Conservation (phyloP, 2,329 filamentous ascomycete genomes). For the Hymenotorrendiella dingleyae region DNA sequence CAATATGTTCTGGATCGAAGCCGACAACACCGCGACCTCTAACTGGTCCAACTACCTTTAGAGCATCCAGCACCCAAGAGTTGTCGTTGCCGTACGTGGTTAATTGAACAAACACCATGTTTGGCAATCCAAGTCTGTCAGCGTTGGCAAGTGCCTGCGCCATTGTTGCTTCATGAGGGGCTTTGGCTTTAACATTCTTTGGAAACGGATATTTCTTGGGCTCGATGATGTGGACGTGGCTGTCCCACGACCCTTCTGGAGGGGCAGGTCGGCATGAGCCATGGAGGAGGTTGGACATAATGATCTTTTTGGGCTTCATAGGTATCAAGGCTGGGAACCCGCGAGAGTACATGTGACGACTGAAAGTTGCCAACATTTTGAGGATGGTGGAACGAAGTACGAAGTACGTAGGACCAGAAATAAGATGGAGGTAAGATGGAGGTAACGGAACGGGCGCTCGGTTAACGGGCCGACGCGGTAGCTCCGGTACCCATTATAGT, state of each 20-base stretch:
- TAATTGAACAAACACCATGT: slow-evolving; percentile 50
- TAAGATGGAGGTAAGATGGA: too few species aligned
- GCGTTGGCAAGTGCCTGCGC: slow-evolving; percentile 47
- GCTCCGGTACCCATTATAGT: too few species aligned
- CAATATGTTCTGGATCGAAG: slow-evolving; percentile 43
- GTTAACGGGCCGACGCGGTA: too few species aligned
- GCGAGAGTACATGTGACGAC: neutral
- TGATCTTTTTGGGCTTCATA: neutral
- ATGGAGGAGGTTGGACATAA: neutral
- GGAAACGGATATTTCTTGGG: slow-evolving; percentile 43
- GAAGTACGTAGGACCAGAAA: too few species aligned
- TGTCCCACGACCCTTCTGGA: slow-evolving; percentile 16
- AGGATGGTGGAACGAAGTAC: too few species aligned
- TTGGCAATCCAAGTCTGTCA: slow-evolving; percentile 45
- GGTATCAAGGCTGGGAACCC: neutral
- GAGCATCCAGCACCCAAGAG: slow-evolving; percentile 48
- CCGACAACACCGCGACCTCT: slow-evolving; percentile 50
- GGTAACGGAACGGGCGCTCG: too few species aligned
- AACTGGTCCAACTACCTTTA: slow-evolving; percentile 42
- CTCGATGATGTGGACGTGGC: slow-evolving; percentile 59
- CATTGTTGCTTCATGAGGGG: slow-evolving; percentile 43
- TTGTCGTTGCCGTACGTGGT: slow-evolving; percentile 59
- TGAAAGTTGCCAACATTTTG: neutral
- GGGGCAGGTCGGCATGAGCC: neutral
- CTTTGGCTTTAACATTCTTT: slow-evolving; percentile 46